A percentile compares a stretch with the other conserved stretches of the same genome.
These are phyloP conservation scores for Penicillium odoratum DNA, from an alignment of 495 filamentous ascomycete species.

Conservation along the genomic window DNA sequence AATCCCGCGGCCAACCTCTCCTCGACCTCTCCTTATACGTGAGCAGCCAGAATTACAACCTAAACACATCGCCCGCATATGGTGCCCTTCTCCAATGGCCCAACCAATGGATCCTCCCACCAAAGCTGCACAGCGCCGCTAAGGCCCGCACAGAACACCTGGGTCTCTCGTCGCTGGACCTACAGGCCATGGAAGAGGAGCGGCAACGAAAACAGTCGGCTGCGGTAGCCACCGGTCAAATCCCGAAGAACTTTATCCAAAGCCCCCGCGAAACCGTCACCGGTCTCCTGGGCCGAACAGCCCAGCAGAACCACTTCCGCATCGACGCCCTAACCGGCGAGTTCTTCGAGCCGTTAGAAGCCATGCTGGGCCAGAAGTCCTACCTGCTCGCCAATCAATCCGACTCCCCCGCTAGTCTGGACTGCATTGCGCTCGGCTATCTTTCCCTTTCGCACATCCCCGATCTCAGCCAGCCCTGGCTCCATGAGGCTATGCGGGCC, in stretches of 20 bases:
- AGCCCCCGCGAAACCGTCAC: slow-evolving; percentile 44
- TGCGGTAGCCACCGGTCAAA: slow-evolving; percentile 40
- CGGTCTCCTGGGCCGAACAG: slow-evolving; percentile 37
- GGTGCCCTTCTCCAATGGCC: slow-evolving; percentile 77
- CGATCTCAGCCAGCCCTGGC: slow-evolving; percentile 69
- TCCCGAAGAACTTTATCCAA: slow-evolving; percentile 44
- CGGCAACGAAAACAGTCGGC: slow-evolving; percentile 45
- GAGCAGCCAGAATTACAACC: slow-evolving; percentile 79
- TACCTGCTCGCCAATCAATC: slow-evolving; percentile 50
- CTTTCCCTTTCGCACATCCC: slow-evolving; percentile 70
- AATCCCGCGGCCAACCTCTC: slow-evolving; percentile 63
- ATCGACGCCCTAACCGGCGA: slow-evolving; percentile 67
- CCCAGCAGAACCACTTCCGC: slow-evolving; percentile 56
- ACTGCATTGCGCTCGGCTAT: slow-evolving; percentile 79
- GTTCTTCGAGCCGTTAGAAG: slow-evolving; percentile 67
- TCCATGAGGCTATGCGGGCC: slow-evolving; percentile 59
- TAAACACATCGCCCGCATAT: slow-evolving; percentile 72
- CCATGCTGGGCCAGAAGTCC: slow-evolving; percentile 56
- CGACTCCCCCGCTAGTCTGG: slow-evolving; percentile 57
- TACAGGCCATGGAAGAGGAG: slow-evolving; percentile 52
- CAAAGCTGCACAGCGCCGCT: slow-evolving; percentile 63
- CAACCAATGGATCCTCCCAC: slow-evolving; percentile 75
- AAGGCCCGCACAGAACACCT: slow-evolving; percentile 71
- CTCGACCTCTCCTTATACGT: slow-evolving; percentile 84
- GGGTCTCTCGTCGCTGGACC: slow-evolving; percentile 65